Conservation (phyloP, 116 monocot species). For the Phalaenopsis hybrid region DNA sequence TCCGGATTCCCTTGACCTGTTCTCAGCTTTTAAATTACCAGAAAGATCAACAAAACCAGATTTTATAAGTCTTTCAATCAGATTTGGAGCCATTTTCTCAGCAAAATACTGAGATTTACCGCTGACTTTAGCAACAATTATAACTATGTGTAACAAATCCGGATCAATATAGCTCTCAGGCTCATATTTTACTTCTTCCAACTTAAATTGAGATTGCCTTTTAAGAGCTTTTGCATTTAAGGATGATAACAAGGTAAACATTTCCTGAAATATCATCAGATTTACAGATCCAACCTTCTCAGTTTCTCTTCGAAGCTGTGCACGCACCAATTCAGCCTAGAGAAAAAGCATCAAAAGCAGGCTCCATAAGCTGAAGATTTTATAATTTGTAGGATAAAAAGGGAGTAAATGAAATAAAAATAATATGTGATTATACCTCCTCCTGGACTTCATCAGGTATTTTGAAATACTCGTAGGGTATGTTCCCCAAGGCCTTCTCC, state of each 20-base stretch:
- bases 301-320: conserved; percentile 59
- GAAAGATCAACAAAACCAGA: not conserved
- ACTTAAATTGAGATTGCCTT: conserved; percentile 5
- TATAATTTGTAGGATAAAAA: not conserved
- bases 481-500: conserved; percentile 53
- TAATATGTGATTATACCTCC: conserved; percentile 35
- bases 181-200: conserved; percentile 14
- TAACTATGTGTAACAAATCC: conserved; percentile 29
- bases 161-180: conserved; percentile 18
- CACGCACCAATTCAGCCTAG: conserved; percentile 65
- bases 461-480: conserved; percentile 52
- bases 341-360: conserved; percentile 1
- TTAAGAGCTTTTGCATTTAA: conserved; percentile 13
- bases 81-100: conserved; percentile 18
- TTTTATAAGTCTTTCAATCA: conserved; percentile 27
- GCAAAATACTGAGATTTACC: conserved; percentile 24
- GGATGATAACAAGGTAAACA: conserved; percentile 28
- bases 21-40: conserved; percentile 6
- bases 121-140: conserved; percentile 38
- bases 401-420: not conserved
- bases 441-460: conserved; percentile 87
- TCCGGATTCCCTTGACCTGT: conserved; percentile 4
- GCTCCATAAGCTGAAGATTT: not conserved
- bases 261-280: conserved; percentile 44
- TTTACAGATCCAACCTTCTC: conserved; percentile 37